Evolutionary conservation across 371 early-diverging fungal genomes (phyloP), one percentile per base, ranked within the genome.

Genomic region (Chytridiales sp.): DNA sequence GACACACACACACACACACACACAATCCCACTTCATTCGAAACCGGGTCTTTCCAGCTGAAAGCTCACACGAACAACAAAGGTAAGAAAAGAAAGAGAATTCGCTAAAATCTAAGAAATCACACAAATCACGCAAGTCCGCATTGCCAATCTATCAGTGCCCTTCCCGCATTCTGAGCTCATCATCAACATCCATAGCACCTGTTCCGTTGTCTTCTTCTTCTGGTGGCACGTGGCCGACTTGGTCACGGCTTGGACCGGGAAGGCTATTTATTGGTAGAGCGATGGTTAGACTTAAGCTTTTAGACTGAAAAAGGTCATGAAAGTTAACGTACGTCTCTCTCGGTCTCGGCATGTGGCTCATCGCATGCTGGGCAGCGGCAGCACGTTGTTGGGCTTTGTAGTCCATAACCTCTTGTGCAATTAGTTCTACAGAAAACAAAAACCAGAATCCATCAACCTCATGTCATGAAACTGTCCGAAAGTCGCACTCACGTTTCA

Each of bases 401-500:
- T 67, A 76, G 43, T 76, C 72, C 26, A 87, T 81, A 40, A 94
- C 92, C 67, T 96, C 94, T 62, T 88, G 82, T 17, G 90, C 89
- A 71, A 96, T 93, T 85, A 91, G 85, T 64, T 78, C 86, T 86
- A 31, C 8, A 39, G 47, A 29, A 32, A 31, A 47, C 40, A 34
- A 59, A 62, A n/a, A 44, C 6, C 34, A 52, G 31, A 51, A 47
- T 34, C 29, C 49, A 48, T 19, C 51, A 0, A 36, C 13, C 5
- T 41, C n/a, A 0, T n/a, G 22, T 46, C 47, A 34, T 6, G 22
- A 47, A 38, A 5, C 22, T 13, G 11, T 11, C 21, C 47, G 0
- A n/a, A n/a, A n/a, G n/a, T n/a, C n/a, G n/a, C n/a, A n/a, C 80
- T 69, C 78, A 87, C 93, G 70, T 72, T 87, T 89, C 88, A 97